phyloP scores from a whole-genome alignment of 768 basidiomycete genomes.

The Tulasnella sp. region DNA sequence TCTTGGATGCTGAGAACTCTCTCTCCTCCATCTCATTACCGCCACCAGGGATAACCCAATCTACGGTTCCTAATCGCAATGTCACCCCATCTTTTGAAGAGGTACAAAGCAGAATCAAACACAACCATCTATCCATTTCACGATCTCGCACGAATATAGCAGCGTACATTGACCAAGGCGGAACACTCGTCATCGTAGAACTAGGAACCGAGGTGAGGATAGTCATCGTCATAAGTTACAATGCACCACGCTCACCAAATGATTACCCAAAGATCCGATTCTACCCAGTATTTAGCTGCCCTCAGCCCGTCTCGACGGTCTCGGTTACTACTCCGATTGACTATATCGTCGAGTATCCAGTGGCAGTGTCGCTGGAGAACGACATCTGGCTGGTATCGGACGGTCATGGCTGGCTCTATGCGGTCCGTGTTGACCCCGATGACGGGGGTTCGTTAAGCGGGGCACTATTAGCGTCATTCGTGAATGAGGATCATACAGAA shows the following conservation, averaged over 20 bases:
- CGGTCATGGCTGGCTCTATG: constrained; percentile 54
- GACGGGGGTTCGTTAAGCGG: not conserved
- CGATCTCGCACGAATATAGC: constrained; percentile 33
- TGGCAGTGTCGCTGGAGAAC: constrained; percentile 42
- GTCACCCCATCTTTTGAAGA: constrained; percentile 64
- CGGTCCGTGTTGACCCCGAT: constrained; percentile 27
- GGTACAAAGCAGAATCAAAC: constrained; percentile 68
- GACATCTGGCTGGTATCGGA: constrained; percentile 47
- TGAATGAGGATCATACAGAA: not conserved
- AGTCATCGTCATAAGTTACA: constrained; percentile 34
- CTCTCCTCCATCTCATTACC: constrained; percentile 40
- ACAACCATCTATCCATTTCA: constrained; percentile 63
- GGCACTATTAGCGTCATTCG: not conserved
- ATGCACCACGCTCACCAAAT: constrained; percentile 40
- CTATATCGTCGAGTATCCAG: constrained; percentile 72
- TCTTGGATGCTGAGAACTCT: constrained; percentile 43
- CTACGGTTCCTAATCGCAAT: constrained; percentile 35
- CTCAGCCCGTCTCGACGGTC: too few relatives aligned
- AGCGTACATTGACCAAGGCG: constrained; percentile 54
- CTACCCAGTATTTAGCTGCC: constrained; percentile 22
- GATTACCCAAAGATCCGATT: constrained; percentile 47
- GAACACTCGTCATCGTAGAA: constrained; percentile 43
- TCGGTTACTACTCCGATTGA: too few relatives aligned
- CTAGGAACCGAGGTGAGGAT: not conserved
- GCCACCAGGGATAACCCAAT: constrained; percentile 33